Percentiles rank a stretch among this genome's conserved stretches.
phyloP scores from a whole-genome alignment of 1,139 yeast genomes.

The Saccharomyces hybrid region DNA sequence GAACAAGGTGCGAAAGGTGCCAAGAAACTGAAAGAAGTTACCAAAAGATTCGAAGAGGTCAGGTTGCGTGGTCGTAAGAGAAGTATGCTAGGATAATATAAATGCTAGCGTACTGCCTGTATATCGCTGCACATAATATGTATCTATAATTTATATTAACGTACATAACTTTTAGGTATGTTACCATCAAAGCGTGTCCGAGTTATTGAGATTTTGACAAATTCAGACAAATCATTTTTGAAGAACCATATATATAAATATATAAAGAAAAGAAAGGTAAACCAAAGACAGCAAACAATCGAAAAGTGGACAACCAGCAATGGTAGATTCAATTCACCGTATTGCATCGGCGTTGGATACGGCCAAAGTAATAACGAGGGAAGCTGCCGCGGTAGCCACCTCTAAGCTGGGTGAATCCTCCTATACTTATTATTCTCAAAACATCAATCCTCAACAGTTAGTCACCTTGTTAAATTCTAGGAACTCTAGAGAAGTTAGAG shows the following conservation, averaged over 20 bases:
- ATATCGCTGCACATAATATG: neutral
- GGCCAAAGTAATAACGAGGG: constrained; percentile 71
- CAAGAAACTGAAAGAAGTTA: constrained; percentile 47
- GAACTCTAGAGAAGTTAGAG: constrained; percentile 59
- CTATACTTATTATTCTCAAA: constrained; percentile 33
- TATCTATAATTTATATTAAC: neutral
- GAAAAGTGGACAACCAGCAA: constrained; percentile 13
- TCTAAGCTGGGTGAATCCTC: constrained; percentile 54
- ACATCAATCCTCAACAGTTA: constrained; percentile 56
- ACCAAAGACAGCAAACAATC: neutral
- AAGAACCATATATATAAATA: neutral
- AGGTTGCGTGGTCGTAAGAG: constrained; percentile 90
- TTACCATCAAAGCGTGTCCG: neutral
- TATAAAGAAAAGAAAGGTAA: neutral
- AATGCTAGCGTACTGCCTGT: neutral
- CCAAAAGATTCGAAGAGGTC: constrained; percentile 69
- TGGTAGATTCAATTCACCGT: constrained; percentile 47
- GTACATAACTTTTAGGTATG: neutral
- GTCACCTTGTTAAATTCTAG: constrained; percentile 60
- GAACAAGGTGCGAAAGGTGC: constrained; percentile 31
- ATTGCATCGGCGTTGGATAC: constrained; percentile 63
- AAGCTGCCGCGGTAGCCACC: constrained; percentile 76
- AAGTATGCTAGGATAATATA: constrained; percentile 70
- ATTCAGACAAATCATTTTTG: neutral
- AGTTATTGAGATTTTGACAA: neutral